These are phyloP conservation scores for Osmanthus fragrans DNA, from an alignment of 257 asterid species.

Conservation along the genomic window DNA sequence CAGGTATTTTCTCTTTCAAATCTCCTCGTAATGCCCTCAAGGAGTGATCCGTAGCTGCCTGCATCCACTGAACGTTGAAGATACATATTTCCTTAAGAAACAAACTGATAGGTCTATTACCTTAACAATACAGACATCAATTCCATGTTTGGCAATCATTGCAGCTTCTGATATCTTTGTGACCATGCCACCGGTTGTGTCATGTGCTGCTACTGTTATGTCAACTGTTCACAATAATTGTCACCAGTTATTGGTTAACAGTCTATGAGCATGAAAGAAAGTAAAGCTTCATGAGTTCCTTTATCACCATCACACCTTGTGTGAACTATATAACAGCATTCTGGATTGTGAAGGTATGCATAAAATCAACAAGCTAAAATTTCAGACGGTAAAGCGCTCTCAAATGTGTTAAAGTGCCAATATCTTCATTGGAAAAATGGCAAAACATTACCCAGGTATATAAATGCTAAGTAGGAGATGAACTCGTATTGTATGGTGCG, in stretches of 20 bases:
- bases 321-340: not conserved
- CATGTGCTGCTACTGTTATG: slow-evolving; percentile 84
- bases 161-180: slow-evolving; percentile 97
- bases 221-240: slow-evolving; percentile 45
- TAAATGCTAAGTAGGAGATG: not conserved
- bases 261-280: not conserved
- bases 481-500: not conserved
- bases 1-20: slow-evolving; percentile 38
- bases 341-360: not conserved
- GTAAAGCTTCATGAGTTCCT: slow-evolving; percentile 4
- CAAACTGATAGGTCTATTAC: slow-evolving; percentile 26
- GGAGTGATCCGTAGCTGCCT: slow-evolving; percentile 90
- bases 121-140: slow-evolving; percentile 91
- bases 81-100: not conserved
- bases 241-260: not conserved
- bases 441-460: not conserved
- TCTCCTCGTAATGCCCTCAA: slow-evolving; percentile 52
- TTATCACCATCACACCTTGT: not conserved
- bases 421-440: not conserved
- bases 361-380: not conserved
- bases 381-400: not conserved
- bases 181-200: slow-evolving; percentile 95
- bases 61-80: slow-evolving; percentile 4
- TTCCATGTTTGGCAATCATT: slow-evolving; percentile 83
- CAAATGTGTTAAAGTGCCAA: not conserved